Percentiles rank a stretch among this genome's conserved stretches.
These are phyloP conservation scores for Phylloporus scabripes DNA, from an alignment of 768 basidiomycete genomes.

Conservation along the genomic window DNA sequence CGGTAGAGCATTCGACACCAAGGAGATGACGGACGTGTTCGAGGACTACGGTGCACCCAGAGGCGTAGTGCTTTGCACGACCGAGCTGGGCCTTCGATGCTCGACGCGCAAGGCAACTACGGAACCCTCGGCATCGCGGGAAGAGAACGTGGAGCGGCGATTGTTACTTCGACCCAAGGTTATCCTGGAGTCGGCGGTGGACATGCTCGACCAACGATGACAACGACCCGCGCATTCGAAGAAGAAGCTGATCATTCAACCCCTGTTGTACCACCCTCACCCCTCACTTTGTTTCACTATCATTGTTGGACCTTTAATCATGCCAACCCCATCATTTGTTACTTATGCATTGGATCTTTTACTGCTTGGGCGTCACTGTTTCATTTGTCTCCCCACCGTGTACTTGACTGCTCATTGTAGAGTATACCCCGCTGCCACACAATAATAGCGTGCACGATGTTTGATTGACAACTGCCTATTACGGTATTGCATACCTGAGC, in stretches of 20 bases:
- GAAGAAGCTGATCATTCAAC: too few species aligned
- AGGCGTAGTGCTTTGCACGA: conserved; percentile 58
- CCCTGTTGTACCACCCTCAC: not conserved
- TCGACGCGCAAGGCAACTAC: conserved; percentile 40
- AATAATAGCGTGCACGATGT: too few species aligned
- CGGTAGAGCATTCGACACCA: conserved; percentile 43
- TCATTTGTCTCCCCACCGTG: not conserved
- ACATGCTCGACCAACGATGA: conserved; percentile 39
- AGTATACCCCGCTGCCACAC: too few species aligned
- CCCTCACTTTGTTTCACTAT: conserved; percentile 1
- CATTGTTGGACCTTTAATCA: conserved; percentile 16
- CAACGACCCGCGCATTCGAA: not conserved
- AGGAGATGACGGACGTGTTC: conserved; percentile 58
- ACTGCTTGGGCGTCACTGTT: conserved; percentile 4
- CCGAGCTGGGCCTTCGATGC: conserved; percentile 66
- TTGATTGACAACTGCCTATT: too few species aligned
- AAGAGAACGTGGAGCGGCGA: conserved; percentile 49
- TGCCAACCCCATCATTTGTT: conserved; percentile 6
- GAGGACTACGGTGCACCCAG: conserved; percentile 49
- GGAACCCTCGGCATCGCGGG: conserved; percentile 28
- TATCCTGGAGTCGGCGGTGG: conserved; percentile 64
- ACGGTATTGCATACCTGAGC: not conserved
- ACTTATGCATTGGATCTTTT: conserved; percentile 3
- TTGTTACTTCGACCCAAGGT: conserved; percentile 69
- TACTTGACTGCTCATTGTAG: not conserved